Evolutionary conservation across 805 yeast genomes (phyloP).

Genomic region (Starmerella sp.): DNA sequence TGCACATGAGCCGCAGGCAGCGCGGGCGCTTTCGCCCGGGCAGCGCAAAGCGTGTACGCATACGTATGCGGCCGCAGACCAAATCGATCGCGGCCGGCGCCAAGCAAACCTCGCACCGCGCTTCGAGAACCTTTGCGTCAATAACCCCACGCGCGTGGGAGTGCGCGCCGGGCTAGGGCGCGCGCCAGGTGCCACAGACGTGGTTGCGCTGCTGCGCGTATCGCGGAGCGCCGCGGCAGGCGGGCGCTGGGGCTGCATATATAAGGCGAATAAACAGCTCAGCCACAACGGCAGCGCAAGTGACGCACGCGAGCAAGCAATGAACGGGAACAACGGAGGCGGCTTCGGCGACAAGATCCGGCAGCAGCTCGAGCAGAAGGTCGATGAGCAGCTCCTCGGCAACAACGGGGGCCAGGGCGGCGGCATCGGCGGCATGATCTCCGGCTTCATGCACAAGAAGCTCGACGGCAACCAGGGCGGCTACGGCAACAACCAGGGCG

Average conservation of each 20-base stretch:
- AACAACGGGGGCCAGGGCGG: conserved; percentile 5
- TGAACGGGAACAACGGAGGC: conserved; percentile 6
- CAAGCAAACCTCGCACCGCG: no score
- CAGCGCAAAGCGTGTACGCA: no score
- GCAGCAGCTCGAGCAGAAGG: conserved; percentile 10
- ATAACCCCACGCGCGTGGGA: no score
- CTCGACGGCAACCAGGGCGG: conserved; percentile 4
- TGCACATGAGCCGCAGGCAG: no score
- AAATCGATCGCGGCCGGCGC: no score
- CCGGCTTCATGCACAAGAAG: conserved; percentile 3
- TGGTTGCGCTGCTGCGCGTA: neutral
- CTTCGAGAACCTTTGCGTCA: no score
- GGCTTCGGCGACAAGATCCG: conserved; percentile 10
- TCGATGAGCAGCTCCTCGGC: conserved; percentile 5
- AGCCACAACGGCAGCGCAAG: neutral
- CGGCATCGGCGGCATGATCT: conserved; percentile 10
- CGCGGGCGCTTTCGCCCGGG: no score
- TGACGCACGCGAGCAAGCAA: neutral
- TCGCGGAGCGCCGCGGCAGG: neutral
- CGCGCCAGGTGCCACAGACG: neutral
- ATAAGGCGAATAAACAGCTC: neutral
- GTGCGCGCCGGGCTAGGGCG: no score
- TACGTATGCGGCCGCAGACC: no score
- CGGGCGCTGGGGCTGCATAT: neutral
- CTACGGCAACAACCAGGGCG: neutral